phyloP scores from a whole-genome alignment of 1,139 yeast genomes.

The Debaryomyces coudertii region DNA sequence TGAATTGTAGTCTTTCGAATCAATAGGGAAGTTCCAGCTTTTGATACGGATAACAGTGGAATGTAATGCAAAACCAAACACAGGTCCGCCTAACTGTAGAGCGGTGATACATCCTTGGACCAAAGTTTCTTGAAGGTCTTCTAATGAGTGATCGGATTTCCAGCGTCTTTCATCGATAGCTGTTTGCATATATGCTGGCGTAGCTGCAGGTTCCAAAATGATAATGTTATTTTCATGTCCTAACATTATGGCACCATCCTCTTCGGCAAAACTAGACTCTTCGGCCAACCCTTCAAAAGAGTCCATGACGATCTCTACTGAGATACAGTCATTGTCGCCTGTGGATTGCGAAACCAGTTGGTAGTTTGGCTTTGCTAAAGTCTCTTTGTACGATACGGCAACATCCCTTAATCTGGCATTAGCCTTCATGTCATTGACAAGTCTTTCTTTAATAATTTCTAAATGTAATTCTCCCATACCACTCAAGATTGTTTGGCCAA shows the following conservation, averaged over 20 bases:
- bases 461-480: slow-evolving; percentile 98
- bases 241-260: slow-evolving; percentile 40
- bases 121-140: slow-evolving; percentile 55
- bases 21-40: slow-evolving; percentile 58
- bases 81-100: slow-evolving; percentile 76
- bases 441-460: slow-evolving; percentile 81
- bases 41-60: slow-evolving; percentile 58
- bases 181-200: slow-evolving; percentile 28
- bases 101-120: slow-evolving; percentile 69
- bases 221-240: slow-evolving; percentile 44
- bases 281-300: slow-evolving; percentile 53
- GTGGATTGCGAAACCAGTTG: slow-evolving; percentile 9
- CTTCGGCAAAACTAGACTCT: slow-evolving; percentile 38
- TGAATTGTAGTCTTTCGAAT: slow-evolving; percentile 35
- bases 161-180: slow-evolving; percentile 48
- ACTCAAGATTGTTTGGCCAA: slow-evolving; percentile 83
- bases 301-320: slow-evolving; percentile 49
- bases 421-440: slow-evolving; percentile 79
- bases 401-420: slow-evolving; percentile 78
- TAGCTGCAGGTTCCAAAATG: slow-evolving; percentile 33
- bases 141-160: slow-evolving; percentile 52
- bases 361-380: slow-evolving; percentile 38
- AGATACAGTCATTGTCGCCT: slow-evolving; percentile 21
- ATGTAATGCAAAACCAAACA: slow-evolving; percentile 65
- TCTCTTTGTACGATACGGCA: slow-evolving; percentile 87